Evolutionary conservation across 139 green algal species (phyloP).

Genomic region (Chlamydomonas applanata): DNA sequence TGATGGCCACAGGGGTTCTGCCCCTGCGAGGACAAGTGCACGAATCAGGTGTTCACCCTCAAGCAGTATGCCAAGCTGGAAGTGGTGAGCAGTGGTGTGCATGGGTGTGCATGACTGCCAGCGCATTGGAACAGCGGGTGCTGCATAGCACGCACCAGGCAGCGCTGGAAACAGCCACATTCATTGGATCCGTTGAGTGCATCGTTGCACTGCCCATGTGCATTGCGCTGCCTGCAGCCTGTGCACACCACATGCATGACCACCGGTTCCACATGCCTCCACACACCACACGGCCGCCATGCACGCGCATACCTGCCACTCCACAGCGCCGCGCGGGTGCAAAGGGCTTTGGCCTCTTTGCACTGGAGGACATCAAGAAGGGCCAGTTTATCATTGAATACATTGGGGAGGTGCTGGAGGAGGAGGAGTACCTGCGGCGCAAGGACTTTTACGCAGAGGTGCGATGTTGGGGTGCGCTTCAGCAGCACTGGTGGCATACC

Average conservation of each 20-base stretch:
- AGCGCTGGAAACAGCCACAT: too few species aligned
- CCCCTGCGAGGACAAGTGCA: constrained; percentile 85
- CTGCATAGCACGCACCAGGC: too few species aligned
- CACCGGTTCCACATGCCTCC: too few species aligned
- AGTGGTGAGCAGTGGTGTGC: constrained; percentile 61
- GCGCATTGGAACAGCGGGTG: too few species aligned
- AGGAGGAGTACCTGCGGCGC: constrained; percentile 87
- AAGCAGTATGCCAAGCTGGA: constrained; percentile 80
- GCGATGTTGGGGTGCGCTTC: too few species aligned
- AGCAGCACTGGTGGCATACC: too few species aligned
- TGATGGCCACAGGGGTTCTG: constrained; percentile 78
- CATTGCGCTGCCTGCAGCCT: too few species aligned
- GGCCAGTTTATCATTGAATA: constrained; percentile 98
- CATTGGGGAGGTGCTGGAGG: constrained; percentile 91
- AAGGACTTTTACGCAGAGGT: constrained; percentile 82
- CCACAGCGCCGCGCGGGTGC: constrained; percentile 70
- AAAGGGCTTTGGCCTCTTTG: constrained; percentile 91
- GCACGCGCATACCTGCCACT: neutral
- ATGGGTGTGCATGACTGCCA: too few species aligned
- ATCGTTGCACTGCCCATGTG: too few species aligned
- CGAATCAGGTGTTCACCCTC: constrained; percentile 89
- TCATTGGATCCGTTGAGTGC: too few species aligned
- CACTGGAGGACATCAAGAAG: constrained; percentile 63
- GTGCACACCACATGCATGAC: neutral
- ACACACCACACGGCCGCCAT: neutral